Evolutionary conservation across 2,329 filamentous ascomycete species (phyloP).

Genomic region (Seiridium cupressi): DNA sequence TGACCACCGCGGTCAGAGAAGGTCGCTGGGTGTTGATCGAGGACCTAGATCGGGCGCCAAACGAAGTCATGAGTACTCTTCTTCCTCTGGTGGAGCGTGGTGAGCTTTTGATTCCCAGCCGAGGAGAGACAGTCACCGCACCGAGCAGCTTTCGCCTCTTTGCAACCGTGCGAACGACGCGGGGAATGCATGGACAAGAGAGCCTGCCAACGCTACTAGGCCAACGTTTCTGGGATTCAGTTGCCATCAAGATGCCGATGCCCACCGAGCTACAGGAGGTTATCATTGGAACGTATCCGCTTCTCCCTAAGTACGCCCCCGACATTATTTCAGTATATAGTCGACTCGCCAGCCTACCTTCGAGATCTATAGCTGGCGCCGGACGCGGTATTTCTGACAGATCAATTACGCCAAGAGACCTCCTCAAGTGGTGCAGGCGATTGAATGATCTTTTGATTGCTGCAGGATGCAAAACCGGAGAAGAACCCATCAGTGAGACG

Average conservation of each 20-base stretch:
- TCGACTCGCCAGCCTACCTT: slow-evolving; percentile 45
- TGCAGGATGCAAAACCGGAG: slow-evolving; percentile 61
- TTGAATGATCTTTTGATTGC: slow-evolving; percentile 64
- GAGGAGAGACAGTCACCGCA: slow-evolving; percentile 82
- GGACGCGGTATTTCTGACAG: slow-evolving; percentile 38
- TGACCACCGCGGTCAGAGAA: slow-evolving; percentile 91
- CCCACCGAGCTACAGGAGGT: slow-evolving; percentile 73
- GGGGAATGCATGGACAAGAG: slow-evolving; percentile 64
- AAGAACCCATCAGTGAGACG: slow-evolving; percentile 70
- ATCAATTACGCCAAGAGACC: slow-evolving; percentile 61
- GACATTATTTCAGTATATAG: slow-evolving; percentile 60
- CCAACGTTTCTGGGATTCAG: slow-evolving; percentile 78
- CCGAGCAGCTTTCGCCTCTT: slow-evolving; percentile 85
- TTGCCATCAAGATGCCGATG: slow-evolving; percentile 66
- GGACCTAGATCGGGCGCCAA: slow-evolving; percentile 91
- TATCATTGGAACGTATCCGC: slow-evolving; percentile 67
- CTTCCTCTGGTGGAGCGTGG: slow-evolving; percentile 88
- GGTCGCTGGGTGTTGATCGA: slow-evolving; percentile 97
- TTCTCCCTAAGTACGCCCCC: slow-evolving; percentile 61
- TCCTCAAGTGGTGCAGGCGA: slow-evolving; percentile 88
- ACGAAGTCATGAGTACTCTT: slow-evolving; percentile 90
- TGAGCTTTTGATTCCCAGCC: slow-evolving; percentile 86
- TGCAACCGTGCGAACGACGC: slow-evolving; percentile 80
- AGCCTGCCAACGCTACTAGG: slow-evolving; percentile 76
- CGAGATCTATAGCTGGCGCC: slow-evolving; percentile 26